phyloP scores from a whole-genome alignment of 2,329 filamentous ascomycete genomes.

The Talaromyces rugulosus region DNA sequence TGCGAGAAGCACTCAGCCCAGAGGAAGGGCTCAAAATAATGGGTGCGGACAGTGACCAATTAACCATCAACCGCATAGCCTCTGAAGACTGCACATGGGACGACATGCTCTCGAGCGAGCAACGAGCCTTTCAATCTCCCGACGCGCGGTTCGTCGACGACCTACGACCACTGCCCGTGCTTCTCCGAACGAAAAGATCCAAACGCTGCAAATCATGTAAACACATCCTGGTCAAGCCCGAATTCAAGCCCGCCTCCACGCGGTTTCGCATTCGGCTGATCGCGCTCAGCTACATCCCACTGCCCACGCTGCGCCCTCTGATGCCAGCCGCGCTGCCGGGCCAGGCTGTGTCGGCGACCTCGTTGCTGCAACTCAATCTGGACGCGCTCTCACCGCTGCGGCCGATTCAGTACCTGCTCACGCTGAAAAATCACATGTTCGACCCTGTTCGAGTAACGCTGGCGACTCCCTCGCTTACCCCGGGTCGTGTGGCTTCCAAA shows the following conservation, averaged over 20 bases:
- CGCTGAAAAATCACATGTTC: conserved; percentile 90
- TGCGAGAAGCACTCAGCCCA: conserved; percentile 71
- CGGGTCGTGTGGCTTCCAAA: conserved; percentile 69
- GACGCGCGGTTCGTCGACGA: conserved; percentile 63
- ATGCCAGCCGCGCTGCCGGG: conserved; percentile 38
- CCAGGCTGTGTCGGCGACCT: conserved; percentile 23
- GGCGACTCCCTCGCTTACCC: conserved; percentile 75
- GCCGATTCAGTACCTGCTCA: conserved; percentile 75
- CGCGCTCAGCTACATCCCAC: conserved; percentile 82
- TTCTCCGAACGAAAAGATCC: conserved; percentile 85
- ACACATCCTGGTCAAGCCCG: conserved; percentile 92
- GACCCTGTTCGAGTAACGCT: conserved; percentile 83
- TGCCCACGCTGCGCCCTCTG: conserved; percentile 62
- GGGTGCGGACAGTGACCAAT: conserved; percentile 56
- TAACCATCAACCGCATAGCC: conserved; percentile 57
- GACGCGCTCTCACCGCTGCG: conserved; percentile 46
- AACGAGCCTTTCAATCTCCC: conserved; percentile 48
- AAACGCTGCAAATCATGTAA: conserved; percentile 91
- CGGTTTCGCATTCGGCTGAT: conserved; percentile 91
- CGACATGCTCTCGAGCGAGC: conserved; percentile 53
- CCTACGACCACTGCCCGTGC: conserved; percentile 74
- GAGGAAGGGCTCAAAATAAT: conserved; percentile 68
- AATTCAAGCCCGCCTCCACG: conserved; percentile 81
- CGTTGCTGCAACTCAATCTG: conserved; percentile 35
- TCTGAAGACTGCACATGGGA: conserved; percentile 56